These are phyloP conservation scores for Tylopilus sp. DNA, from an alignment of 1,284 basidiomycete species.

Conservation along the genomic window DNA sequence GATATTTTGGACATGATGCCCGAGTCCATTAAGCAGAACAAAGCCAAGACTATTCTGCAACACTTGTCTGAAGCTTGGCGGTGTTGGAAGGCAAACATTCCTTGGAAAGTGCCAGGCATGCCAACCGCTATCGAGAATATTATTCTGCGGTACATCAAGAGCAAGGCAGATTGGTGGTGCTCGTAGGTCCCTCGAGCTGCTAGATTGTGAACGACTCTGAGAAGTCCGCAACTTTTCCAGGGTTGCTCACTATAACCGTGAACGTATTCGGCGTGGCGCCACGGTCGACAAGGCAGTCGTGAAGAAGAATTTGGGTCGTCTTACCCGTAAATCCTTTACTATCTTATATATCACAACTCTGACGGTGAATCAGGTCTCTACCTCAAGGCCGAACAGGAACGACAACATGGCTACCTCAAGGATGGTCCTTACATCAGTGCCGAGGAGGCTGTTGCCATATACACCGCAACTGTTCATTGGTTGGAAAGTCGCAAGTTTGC, in stretches of 20 bases:
- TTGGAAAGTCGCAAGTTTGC: slow-evolving; percentile 94
- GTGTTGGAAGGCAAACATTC: slow-evolving; percentile 99
- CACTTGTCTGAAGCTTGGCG: slow-evolving; percentile 98
- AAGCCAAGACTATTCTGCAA: slow-evolving; percentile 97
- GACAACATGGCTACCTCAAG: slow-evolving; percentile 95
- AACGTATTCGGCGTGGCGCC: slow-evolving; percentile 92
- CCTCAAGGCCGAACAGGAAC: slow-evolving; percentile 95
- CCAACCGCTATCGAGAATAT: slow-evolving; percentile 99
- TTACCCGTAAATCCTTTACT: slow-evolving; percentile 59
- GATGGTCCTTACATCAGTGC: slow-evolving; percentile 97
- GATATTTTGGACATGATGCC: slow-evolving; percentile 99
- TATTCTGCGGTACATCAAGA: slow-evolving; percentile 98
- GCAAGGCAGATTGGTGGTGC: slow-evolving; percentile 99
- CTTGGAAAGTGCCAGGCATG: slow-evolving; percentile 97
- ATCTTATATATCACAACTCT: slow-evolving; percentile 4
- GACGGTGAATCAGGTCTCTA: slow-evolving; percentile 61
- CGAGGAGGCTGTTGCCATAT: slow-evolving; percentile 96
- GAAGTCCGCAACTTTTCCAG: slow-evolving; percentile 30
- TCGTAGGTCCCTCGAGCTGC: slow-evolving; percentile 56
- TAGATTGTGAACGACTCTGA: neutral
- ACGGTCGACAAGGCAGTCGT: slow-evolving; percentile 99
- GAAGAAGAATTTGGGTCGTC: slow-evolving; percentile 90
- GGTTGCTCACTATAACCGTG: slow-evolving; percentile 91
- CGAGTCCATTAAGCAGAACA: slow-evolving; percentile 98
- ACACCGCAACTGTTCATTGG: slow-evolving; percentile 97